Evolutionary conservation across 116 monocot species (phyloP), one percentile per base, ranked within the genome.

Genomic region (Posidonia oceanica): DNA sequence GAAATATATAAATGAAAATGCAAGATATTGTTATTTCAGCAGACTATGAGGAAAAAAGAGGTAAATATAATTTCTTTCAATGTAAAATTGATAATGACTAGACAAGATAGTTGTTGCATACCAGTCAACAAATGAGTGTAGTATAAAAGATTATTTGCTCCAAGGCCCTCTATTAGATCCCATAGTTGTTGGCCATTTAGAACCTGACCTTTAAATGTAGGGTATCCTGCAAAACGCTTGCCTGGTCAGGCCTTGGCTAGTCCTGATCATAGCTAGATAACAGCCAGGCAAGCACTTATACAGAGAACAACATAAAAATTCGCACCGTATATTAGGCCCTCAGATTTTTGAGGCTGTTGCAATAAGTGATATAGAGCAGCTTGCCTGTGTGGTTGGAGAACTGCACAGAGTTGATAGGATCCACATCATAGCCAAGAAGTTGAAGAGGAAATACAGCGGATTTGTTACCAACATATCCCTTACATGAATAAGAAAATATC

Each of bases 381-480:
- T 87, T 87, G 82, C 93, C 98, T 84, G 91, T 90, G 76, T 90
- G 86, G 74, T 90, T 90, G 72, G 90, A 90, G 74, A 90, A 98
- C 74, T 98, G 98, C 66, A 98, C 98, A 17, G 98, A 98, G 66
- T 98, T 98, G 77, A 98, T 93, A 17, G 98, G 98, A 72, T 98
- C 92, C 72, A 98, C 98, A 76, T 98, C 98, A 79, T 84, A 98
- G 61, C 98, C 98, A 75, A 98, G 93, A 74, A 98, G 87, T 75
- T 98, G 98, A 82, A 98, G 90, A 60, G 98, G 98, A 83, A 98
- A 98, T 39, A 98, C 98, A 72, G 98, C 90, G 17, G 98, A 85
- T 77, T 98, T 98, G 77, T 98, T 98, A 70, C 98, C 98, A 73
- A 98, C 98, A 66, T 98, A 98, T 76, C 98, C 98, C 98, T 98